Base-by-base conservation (phyloP, 305 asterid genomes). In the Caryopteris hybrid region DNA sequence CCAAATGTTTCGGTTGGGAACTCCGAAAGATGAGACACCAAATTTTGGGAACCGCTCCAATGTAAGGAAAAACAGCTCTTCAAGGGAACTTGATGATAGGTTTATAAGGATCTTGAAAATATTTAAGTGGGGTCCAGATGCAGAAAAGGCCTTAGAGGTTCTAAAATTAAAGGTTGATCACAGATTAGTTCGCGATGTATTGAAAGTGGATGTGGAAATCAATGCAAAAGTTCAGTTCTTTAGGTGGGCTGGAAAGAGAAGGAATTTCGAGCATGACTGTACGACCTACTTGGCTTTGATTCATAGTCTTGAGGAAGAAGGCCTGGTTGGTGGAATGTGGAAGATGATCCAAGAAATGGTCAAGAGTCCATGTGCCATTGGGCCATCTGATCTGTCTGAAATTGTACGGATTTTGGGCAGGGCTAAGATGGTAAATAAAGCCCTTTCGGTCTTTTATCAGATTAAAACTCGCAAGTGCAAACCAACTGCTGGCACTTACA, bases 71-170 rank as follows among this genome's bases (percentile, higher is more conserved):
- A 83, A 45, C 9, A 54, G 72, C 27, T 52, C 81, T 1, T 71
- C 67, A 7, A 88, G 97, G 76, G 76, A 78, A 27, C 86, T 93
- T 62, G 97, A 90, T 66, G 96, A 85, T 80, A 83, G 99, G 78
- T 93, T 93, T 59, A 82, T 93, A 43, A 80, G 96, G 83, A 93
- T 93, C 61, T 72, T 93, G 78, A 93, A 90, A 74, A 93, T 90
- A 71, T 93, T 93, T 71, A 93, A 90, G 76, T 93, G 99, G 97
- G 99, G 99, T 20, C 79, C 92, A 34, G 97, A 90, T 80, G 90
- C 99, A 8, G 99, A 90, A 74, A 93, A 87, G 82, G 96, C 99
- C 50, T 51, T 93, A 41, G 96, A 85, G 74, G 97, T 93, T 74
- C 74, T 93, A 18, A 81, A 86, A 74, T 46, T 90, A 74, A 90